Evolutionary conservation across 805 yeast genomes (phyloP), one percentile per base, ranked within the genome.

Genomic region (Candida mattraensis): DNA sequence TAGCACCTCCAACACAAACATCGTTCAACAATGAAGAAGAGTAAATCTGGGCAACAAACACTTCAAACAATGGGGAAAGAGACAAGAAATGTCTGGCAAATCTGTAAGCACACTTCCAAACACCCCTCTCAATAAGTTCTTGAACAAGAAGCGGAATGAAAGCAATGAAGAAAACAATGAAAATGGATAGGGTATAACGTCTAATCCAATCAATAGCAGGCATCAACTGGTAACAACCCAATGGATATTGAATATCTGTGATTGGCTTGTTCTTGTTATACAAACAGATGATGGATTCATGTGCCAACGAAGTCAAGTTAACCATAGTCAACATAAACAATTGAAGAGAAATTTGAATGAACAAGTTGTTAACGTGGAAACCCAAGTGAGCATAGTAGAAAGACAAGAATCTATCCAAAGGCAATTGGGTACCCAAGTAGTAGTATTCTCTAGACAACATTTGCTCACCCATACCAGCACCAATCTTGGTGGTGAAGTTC

Each of bases 401-500:
- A 7, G 91, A 80, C 46, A 84, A 70, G 71, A 84, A 81, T 63
- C 91, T 74, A 59, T 84, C 91, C 53, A 84, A 63, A 28, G 91
- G 93, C 45, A 84, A 66, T 56, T 80, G 88, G 24, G 91, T 80
- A 54, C 91, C 87, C 61, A 84, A 62, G 61, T 83, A 83, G 63
- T 80, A 84, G 60, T 84, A 84, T 60, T 84, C 94, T 66, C 94
- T 74, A 18, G 89, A 83, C 42, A 84, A 67, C 80, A 84, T 81
- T 61, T 84, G 94, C 64, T 84, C 94, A 61, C 93, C 93, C 94
- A 84, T 84, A 65, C 94, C 94, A 49, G 93, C 89, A 64, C 94
- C 94, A 73, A 84, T 83, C 65, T 84, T 84, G 26, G 89, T 83
- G 15, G 88, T 83, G 73, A 84, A 84, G 64, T 84, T 84, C 71